These are phyloP conservation scores for Nissolia schottii DNA, from an alignment of 306 rosid genomes.

Conservation along the genomic window DNA sequence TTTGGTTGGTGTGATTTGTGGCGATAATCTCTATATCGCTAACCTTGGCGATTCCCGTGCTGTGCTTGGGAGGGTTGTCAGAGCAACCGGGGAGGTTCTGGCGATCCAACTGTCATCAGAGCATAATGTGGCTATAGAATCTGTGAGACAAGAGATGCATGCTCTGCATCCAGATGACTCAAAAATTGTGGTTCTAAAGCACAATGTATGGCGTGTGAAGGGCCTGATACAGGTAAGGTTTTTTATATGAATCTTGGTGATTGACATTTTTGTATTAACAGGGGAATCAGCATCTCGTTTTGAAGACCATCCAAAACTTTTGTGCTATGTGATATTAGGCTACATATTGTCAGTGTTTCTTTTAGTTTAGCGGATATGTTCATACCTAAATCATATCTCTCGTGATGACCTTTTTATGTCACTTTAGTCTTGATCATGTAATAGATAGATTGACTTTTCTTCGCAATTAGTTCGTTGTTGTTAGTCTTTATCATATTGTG, in stretches of 20 bases:
- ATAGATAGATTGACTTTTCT: not conserved
- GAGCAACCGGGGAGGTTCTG: constrained; percentile 77
- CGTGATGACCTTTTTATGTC: not conserved
- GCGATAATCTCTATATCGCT: constrained; percentile 71
- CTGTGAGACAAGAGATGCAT: constrained; percentile 92
- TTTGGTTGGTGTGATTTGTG: constrained; percentile 79
- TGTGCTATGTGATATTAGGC: not conserved
- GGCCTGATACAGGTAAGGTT: constrained; percentile 85
- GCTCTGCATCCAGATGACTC: constrained; percentile 91
- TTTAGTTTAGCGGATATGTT: not conserved
- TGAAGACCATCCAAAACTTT: not conserved
- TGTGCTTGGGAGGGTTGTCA: constrained; percentile 73
- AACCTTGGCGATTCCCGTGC: constrained; percentile 98
- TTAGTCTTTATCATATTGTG: not conserved
- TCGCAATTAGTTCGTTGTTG: not conserved
- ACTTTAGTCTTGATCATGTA: not conserved
- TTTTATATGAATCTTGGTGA: not conserved
- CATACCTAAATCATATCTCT: not conserved
- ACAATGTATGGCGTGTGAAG: constrained; percentile 97
- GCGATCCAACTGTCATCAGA: constrained; percentile 82
- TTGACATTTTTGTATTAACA: not conserved
- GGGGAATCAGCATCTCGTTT: not conserved
- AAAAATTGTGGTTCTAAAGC: constrained; percentile 74
- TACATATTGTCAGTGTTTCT: not conserved
- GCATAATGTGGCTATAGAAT: constrained; percentile 80